phyloP scores from a whole-genome alignment of 768 basidiomycete genomes.

The Gelatoporia subvermispora region DNA sequence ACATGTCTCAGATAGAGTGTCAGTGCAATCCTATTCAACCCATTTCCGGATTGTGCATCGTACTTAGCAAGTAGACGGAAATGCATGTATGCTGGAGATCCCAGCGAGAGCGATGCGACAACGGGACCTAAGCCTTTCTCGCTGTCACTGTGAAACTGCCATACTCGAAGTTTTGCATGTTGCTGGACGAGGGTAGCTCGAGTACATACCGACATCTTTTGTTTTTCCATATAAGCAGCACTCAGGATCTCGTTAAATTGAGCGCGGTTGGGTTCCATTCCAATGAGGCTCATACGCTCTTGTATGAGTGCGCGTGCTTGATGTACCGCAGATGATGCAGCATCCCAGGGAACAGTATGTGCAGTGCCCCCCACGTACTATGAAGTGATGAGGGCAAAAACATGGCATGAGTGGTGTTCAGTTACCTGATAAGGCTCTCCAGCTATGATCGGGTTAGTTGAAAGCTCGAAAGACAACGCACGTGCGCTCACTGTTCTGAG shows the following conservation, averaged over 20 bases:
- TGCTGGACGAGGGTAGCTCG: constrained; percentile 15
- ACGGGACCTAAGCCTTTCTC: constrained; percentile 69
- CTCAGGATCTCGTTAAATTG: constrained; percentile 76
- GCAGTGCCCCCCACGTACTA: constrained; percentile 78
- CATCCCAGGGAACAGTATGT: constrained; percentile 62
- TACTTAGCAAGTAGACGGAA: constrained; percentile 50
- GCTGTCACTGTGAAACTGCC: constrained; percentile 74
- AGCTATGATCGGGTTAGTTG: constrained; percentile 35
- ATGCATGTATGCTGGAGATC: constrained; percentile 75
- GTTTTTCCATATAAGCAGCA: constrained; percentile 81
- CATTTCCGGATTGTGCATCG: constrained; percentile 25
- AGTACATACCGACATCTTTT: constrained; percentile 68
- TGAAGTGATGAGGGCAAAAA: neutral
- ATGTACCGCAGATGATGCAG: constrained; percentile 54
- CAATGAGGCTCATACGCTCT: constrained; percentile 33
- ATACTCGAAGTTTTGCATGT: neutral
- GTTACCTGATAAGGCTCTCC: constrained; percentile 81
- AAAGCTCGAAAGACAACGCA: constrained; percentile 1
- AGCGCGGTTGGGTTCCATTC: constrained; percentile 17
- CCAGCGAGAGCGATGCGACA: constrained; percentile 74
- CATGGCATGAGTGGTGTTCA: neutral
- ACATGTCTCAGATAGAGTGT: constrained; percentile 67
- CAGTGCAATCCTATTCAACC: constrained; percentile 33
- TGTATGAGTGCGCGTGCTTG: constrained; percentile 57
- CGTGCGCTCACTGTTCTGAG: constrained; percentile 64